Evolutionary conservation across 2,329 filamentous ascomycete genomes (phyloP).

Genomic region (Diplodia corticola): DNA sequence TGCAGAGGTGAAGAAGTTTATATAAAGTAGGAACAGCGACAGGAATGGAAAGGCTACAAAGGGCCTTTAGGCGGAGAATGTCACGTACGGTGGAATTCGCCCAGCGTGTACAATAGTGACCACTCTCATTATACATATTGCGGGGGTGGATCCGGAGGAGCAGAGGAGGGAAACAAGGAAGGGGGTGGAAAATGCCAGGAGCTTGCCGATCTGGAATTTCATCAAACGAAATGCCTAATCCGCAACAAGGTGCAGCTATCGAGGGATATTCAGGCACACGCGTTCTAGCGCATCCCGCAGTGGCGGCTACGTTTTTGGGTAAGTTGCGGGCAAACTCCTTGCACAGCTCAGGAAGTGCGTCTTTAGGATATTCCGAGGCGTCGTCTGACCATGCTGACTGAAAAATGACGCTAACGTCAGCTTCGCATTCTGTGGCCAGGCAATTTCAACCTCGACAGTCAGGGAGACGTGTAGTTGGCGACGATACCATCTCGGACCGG

Average conservation of each 20-base stretch:
- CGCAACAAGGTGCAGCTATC: neutral
- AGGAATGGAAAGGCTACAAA: neutral
- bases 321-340: neutral
- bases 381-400: neutral
- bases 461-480: neutral
- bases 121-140: neutral
- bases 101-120: neutral
- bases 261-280: neutral
- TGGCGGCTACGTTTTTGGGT: neutral
- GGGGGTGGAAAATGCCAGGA: neutral
- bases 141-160: neutral
- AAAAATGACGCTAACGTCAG: neutral
- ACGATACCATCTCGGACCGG: neutral
- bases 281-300: neutral
- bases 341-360: neutral
- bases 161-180: neutral
- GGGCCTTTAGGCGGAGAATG: neutral
- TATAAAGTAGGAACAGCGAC: neutral
- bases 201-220: conserved; percentile 1
- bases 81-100: neutral
- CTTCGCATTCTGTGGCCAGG: neutral
- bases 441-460: neutral
- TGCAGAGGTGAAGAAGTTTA: neutral
- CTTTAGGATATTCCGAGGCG: neutral
- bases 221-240: conserved; percentile 3